These are phyloP conservation scores for Puccinia coronata DNA, from an alignment of 1,284 basidiomycete species.

Conservation along the genomic window DNA sequence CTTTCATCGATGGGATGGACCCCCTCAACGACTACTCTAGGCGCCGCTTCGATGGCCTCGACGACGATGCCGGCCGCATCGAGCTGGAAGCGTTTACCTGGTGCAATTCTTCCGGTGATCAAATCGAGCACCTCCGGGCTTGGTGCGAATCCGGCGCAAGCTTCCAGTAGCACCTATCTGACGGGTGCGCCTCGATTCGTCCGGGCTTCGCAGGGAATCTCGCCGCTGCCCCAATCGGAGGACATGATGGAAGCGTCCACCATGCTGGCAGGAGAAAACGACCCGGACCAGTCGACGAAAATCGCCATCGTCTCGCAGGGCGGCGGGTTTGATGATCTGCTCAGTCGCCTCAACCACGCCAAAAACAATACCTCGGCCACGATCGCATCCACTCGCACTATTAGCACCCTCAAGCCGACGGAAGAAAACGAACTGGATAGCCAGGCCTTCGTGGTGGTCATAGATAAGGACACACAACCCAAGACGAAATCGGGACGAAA, in stretches of 20 bases:
- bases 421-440: background rate
- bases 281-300: conserved; percentile 19
- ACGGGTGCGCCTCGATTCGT: conserved; percentile 36
- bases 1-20: conserved; percentile 49
- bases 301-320: conserved; percentile 27
- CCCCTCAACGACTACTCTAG: conserved; percentile 11
- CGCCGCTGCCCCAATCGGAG: background rate
- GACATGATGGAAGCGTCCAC: background rate
- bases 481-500: background rate
- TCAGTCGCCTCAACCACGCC: conserved; percentile 29
- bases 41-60: background rate
- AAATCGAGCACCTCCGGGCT: conserved; percentile 38
- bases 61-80: background rate
- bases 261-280: background rate
- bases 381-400: background rate
- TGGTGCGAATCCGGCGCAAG: conserved; percentile 33
- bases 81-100: conserved; percentile 35
- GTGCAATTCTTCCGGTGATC: conserved; percentile 24
- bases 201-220: background rate
- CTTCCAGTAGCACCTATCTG: conserved; percentile 17
- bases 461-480: background rate
- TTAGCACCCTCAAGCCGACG: background rate
- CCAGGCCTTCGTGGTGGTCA: background rate
- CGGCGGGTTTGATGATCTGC: conserved; percentile 40
- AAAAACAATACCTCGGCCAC: background rate